Conservation (phyloP, 768 basidiomycete species). For the Lactarius pseudohatsudake region DNA sequence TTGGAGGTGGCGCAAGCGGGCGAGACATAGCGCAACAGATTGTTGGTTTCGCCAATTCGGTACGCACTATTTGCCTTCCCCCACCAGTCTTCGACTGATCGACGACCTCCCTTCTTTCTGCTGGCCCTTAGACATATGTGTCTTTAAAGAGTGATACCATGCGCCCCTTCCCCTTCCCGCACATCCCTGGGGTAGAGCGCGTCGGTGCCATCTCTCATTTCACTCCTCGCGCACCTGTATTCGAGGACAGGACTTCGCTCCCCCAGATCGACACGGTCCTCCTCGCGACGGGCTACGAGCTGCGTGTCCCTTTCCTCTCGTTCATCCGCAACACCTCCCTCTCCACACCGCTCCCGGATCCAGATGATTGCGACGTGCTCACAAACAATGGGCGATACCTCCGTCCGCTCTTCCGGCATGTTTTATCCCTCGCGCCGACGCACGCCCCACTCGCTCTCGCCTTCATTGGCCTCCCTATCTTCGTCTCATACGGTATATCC, state of each 20-base stretch:
- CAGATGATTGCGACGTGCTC: conserved; percentile 30
- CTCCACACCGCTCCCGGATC: conserved; percentile 18
- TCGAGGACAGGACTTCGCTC: conserved; percentile 31
- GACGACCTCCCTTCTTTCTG: conserved; percentile 10
- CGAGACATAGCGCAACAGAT: conserved; percentile 49
- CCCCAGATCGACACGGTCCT: conserved; percentile 35
- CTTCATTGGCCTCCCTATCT: conserved; percentile 53
- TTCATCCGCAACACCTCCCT: conserved; percentile 28
- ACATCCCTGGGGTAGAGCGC: neutral
- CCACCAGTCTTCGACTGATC: conserved; percentile 32
- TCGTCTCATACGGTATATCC: conserved; percentile 48
- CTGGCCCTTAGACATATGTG: conserved; percentile 15
- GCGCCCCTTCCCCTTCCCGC: conserved; percentile 10
- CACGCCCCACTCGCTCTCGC: conserved; percentile 53
- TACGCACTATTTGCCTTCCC: conserved; percentile 33
- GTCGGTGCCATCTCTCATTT: neutral
- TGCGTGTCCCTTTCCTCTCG: conserved; percentile 51
- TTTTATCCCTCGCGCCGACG: conserved; percentile 49
- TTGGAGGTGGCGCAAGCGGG: conserved; percentile 49
- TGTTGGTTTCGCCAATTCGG: conserved; percentile 49
- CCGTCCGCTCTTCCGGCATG: conserved; percentile 53
- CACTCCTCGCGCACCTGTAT: conserved; percentile 40
- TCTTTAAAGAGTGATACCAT: neutral
- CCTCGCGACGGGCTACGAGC: conserved; percentile 57
- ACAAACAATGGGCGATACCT: conserved; percentile 55